Conservation (phyloP, 257 asterid species). For the Phtheirospermum japonicum region DNA sequence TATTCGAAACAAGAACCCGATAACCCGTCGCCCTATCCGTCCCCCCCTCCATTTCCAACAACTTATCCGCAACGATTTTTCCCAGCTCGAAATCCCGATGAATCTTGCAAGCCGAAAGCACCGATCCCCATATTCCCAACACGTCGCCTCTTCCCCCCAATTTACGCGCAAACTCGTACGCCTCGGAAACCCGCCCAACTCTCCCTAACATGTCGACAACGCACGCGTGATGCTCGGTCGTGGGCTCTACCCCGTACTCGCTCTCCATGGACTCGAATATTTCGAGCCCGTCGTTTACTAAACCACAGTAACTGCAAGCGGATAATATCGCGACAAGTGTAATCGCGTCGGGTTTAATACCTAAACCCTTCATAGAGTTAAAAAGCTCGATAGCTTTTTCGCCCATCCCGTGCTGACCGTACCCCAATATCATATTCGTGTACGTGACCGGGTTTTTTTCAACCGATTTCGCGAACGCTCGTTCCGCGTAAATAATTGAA, state of each 20-base stretch:
- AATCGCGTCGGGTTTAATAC: conserved; percentile 51
- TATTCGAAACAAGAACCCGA: conserved; percentile 74
- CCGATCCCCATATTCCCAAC: conserved; percentile 81
- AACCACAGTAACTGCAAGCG: conserved; percentile 78
- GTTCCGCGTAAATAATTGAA: conserved; percentile 58
- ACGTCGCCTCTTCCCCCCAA: conserved; percentile 54
- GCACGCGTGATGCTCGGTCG: conserved; percentile 70
- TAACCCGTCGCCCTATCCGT: conserved; percentile 48
- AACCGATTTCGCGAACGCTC: conserved; percentile 42
- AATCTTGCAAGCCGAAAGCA: conserved; percentile 70
- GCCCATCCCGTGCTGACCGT: conserved; percentile 90
- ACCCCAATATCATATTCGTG: conserved; percentile 88
- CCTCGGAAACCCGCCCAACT: conserved; percentile 82
- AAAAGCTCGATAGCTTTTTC: conserved; percentile 60
- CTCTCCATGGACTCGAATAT: conserved; percentile 62
- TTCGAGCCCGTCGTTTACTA: conserved; percentile 63
- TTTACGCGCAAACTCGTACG: conserved; percentile 54
- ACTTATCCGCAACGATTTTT: conserved; percentile 63
- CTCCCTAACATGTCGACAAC: conserved; percentile 86
- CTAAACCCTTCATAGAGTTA: conserved; percentile 46
- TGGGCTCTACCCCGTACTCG: conserved; percentile 54
- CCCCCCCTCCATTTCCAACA: conserved; percentile 57
- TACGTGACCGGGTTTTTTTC: conserved; percentile 71
- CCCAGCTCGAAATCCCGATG: conserved; percentile 73
- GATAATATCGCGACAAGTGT: conserved; percentile 69